Evolutionary conservation across 352 stramenopile species (phyloP).

Genomic region (Pythium periplocum): DNA sequence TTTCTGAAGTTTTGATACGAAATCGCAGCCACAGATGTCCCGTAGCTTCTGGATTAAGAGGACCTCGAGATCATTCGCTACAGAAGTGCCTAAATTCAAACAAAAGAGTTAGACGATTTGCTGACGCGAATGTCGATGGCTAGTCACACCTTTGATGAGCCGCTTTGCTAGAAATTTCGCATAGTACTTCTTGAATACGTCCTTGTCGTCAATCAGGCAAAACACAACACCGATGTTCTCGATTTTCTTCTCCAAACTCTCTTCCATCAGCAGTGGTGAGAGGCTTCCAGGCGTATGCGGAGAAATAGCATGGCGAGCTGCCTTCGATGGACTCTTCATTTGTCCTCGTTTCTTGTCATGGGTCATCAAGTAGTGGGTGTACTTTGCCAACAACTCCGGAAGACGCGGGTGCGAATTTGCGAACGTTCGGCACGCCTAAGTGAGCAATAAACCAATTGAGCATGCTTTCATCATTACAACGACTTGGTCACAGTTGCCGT

Average conservation of each 20-base stretch:
- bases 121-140: background rate
- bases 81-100: slow-evolving; percentile 39
- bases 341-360: slow-evolving; percentile 40
- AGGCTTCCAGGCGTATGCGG: background rate
- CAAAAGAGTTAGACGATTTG: slow-evolving; percentile 3
- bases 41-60: slow-evolving; percentile 79
- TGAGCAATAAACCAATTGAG: slow-evolving; percentile 1
- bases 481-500: slow-evolving; percentile 5
- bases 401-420: slow-evolving; percentile 76
- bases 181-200: slow-evolving; percentile 89
- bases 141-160: slow-evolving; percentile 68
- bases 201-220: slow-evolving; percentile 86
- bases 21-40: slow-evolving; percentile 81
- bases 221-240: slow-evolving; percentile 82
- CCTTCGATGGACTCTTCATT: background rate
- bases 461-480: background rate
- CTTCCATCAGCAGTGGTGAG: slow-evolving; percentile 37
- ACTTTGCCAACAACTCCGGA: slow-evolving; percentile 78
- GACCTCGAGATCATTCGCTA: slow-evolving; percentile 73
- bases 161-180: slow-evolving; percentile 80
- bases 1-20: slow-evolving; percentile 86
- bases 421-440: slow-evolving; percentile 75
- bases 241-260: slow-evolving; percentile 72
- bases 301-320: background rate
- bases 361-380: slow-evolving; percentile 85